Evolutionary conservation across 2,329 filamentous ascomycete species (phyloP), one percentile per base, ranked within the genome.

Genomic region (Aspergillus clavatus): DNA sequence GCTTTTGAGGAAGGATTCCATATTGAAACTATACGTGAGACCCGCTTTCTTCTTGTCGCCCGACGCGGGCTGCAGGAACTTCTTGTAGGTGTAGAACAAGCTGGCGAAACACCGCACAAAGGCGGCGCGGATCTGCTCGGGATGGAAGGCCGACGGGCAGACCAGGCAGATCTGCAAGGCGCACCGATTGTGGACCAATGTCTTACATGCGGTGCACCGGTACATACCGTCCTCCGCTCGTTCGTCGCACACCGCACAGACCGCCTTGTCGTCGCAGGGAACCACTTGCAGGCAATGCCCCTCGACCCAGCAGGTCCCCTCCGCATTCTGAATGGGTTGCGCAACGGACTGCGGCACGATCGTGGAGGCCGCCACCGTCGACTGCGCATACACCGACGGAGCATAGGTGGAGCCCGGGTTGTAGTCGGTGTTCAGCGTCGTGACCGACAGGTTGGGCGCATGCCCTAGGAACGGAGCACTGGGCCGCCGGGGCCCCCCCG

Each of bases 381-480:
- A 75, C 43, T 74, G 72, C 5, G 72, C 72, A 56, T 75, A 76
- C 14, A 71, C 68, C 1, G 73, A 76, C 8, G 73, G 72, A 4
- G 73, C 72, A 54, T 76, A 76, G 4, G 62, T 71, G 2, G 72
- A 74, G 4, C 61, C 56, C 7, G 60, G 43, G 27, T 63, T 64
- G 29, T 63, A 57, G 39, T 71, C 69, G 4, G 67, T 71, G 49
- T 68, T 68, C 39, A 73, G 51, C 2, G 66, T 70, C 11, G 65
- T 73, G 48, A 76, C 71, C 1, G 73, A 72, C 16, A 68, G 56
- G 38, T 67, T 70, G 5, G 65, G 64, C 41, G 77, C 74, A 63
- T 84, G 81, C 39, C 78, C 76, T 27, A 88, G 74, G 69, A 91
- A 89, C 4, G 89, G 87, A 24, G 84, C 72, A 63, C 81, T 87